Conservation (phyloP, 305 asterid species). For the Fraxinus latifolia region DNA sequence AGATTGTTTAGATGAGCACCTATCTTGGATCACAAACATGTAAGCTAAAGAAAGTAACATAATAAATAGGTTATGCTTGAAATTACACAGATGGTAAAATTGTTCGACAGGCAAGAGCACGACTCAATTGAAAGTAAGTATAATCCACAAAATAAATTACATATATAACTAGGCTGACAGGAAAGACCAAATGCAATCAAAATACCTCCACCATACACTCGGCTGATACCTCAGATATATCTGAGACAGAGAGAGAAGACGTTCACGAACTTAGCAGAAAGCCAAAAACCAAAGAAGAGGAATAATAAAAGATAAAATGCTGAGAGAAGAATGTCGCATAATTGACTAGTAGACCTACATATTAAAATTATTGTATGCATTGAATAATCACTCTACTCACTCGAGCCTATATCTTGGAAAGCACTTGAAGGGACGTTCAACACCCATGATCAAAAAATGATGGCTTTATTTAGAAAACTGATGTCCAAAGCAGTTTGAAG, state of each 20-base stretch:
- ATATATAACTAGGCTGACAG: neutral
- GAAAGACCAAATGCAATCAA: neutral
- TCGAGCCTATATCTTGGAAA: neutral
- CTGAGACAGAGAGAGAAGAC: neutral
- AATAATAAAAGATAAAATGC: neutral
- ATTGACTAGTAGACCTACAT: neutral
- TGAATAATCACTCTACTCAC: neutral
- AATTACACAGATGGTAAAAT: neutral
- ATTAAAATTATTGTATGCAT: neutral
- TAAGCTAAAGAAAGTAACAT: constrained; percentile 16
- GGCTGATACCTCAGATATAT: neutral
- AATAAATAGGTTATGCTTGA: neutral
- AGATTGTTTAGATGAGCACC: constrained; percentile 77
- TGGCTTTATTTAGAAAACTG: neutral
- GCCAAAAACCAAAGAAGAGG: constrained; percentile 8
- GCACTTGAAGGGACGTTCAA: neutral
- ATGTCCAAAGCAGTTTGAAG: constrained; percentile 4
- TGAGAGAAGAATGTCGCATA: neutral
- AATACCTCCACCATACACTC: constrained; percentile 6
- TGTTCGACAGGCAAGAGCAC: constrained; percentile 10
- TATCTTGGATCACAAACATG: constrained; percentile 38
- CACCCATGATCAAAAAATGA: neutral
- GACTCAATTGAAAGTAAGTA: constrained; percentile 6
- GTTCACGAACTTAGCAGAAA: neutral
- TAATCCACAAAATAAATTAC: neutral